Conservation (phyloP, 805 yeast genomes). For the Helenozyma baotianmanensis region DNA sequence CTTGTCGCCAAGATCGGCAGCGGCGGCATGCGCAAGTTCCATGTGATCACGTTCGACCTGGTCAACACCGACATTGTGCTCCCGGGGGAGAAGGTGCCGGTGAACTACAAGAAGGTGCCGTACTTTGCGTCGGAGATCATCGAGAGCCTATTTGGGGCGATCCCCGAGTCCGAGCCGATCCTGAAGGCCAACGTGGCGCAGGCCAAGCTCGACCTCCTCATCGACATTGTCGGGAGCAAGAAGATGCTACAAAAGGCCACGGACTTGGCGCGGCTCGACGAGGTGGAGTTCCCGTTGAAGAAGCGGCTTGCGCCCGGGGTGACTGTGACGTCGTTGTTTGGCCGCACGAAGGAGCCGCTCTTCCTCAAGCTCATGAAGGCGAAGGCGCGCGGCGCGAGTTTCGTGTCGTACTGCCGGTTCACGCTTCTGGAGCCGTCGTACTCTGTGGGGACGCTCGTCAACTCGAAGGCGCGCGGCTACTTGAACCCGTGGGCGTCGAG, state of each 20-base stretch:
- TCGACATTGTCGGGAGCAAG: slow-evolving; percentile 39
- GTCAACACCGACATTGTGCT: slow-evolving; percentile 30
- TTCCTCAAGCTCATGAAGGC: slow-evolving; percentile 35
- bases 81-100: slow-evolving; percentile 31
- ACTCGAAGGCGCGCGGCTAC: slow-evolving; percentile 16
- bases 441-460: slow-evolving; percentile 24
- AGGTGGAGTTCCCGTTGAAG: slow-evolving; percentile 26
- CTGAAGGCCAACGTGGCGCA: slow-evolving; percentile 17
- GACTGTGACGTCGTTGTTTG: slow-evolving; percentile 17
- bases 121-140: slow-evolving; percentile 35
- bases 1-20: slow-evolving; percentile 16
- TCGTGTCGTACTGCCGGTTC: slow-evolving; percentile 35
- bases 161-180: slow-evolving; percentile 19
- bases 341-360: slow-evolving; percentile 27
- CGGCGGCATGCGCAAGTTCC: slow-evolving; percentile 18
- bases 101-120: slow-evolving; percentile 34
- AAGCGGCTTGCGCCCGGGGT: slow-evolving; percentile 10
- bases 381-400: slow-evolving; percentile 26
- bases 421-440: slow-evolving; percentile 28
- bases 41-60: slow-evolving; percentile 30
- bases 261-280: slow-evolving; percentile 26
- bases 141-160: slow-evolving; percentile 25
- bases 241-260: slow-evolving; percentile 30
- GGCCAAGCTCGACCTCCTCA: slow-evolving; percentile 31
- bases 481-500: slow-evolving; percentile 33